phyloP scores from a whole-genome alignment of 2,329 filamentous ascomycete species.

The Neophaeococcomyces mojaviensis region DNA sequence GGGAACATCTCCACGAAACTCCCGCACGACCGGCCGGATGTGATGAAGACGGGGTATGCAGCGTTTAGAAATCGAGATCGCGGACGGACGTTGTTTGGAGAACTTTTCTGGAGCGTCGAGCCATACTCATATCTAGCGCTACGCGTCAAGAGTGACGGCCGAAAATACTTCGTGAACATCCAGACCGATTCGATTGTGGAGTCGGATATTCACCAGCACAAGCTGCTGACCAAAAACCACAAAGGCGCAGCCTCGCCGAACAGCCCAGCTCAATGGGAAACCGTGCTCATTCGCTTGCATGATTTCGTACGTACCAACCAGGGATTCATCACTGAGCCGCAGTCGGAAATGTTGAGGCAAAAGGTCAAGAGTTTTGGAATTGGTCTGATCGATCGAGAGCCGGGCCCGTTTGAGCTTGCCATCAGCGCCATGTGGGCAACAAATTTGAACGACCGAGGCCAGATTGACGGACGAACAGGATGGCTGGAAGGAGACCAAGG shows the following conservation, averaged over 20 bases:
- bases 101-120: constrained; percentile 79
- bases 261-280: constrained; percentile 84
- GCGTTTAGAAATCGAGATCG: constrained; percentile 80
- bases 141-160: constrained; percentile 80
- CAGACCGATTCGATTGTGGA: constrained; percentile 91
- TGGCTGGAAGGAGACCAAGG: constrained; percentile 23
- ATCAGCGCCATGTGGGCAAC: constrained; percentile 88
- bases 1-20: constrained; percentile 82
- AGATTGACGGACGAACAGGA: constrained; percentile 21
- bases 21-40: constrained; percentile 63
- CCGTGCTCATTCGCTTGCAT: constrained; percentile 79
- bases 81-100: constrained; percentile 73
- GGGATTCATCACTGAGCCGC: constrained; percentile 84
- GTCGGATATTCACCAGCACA: constrained; percentile 93
- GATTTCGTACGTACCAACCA: constrained; percentile 95
- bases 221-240: constrained; percentile 54
- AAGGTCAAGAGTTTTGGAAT: constrained; percentile 81
- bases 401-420: constrained; percentile 79
- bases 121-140: constrained; percentile 81
- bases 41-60: constrained; percentile 77
- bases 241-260: constrained; percentile 20
- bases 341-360: constrained; percentile 79
- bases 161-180: constrained; percentile 89
- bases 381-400: constrained; percentile 78
- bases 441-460: constrained; percentile 50